These are phyloP conservation scores for Colletotrichum sp. DNA, from an alignment of 2,329 filamentous ascomycete species.

Conservation along the genomic window DNA sequence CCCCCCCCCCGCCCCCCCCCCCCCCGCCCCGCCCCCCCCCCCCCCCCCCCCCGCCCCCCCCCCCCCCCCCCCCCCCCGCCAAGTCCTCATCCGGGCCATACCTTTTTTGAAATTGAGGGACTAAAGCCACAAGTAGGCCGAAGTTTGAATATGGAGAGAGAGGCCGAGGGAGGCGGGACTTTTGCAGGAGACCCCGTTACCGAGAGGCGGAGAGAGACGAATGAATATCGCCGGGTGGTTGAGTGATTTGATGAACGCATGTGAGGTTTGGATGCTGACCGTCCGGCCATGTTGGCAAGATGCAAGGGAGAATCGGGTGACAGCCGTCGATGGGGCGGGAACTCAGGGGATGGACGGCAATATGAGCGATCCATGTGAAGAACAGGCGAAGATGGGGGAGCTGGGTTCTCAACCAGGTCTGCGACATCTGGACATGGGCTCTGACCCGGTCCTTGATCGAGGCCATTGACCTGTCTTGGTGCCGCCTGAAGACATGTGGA, in stretches of 20 bases:
- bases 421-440: background rate
- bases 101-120: background rate
- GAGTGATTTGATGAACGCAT: background rate
- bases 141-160: background rate
- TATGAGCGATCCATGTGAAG: background rate
- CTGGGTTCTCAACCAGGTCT: background rate
- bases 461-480: background rate
- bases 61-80: too few species aligned
- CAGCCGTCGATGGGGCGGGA: background rate
- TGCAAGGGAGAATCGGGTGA: constrained; percentile 11
- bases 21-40: too few species aligned
- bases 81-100: background rate
- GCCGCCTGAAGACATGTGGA: background rate
- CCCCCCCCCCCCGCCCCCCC: too few species aligned
- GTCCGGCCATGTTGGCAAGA: background rate
- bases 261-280: background rate
- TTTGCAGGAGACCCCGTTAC: background rate
- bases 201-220: background rate
- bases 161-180: background rate
- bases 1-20: too few species aligned
- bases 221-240: background rate
- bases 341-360: background rate
- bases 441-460: background rate
- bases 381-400: background rate
- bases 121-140: background rate